Evolutionary conservation across 192 early-diverging fungal genomes (phyloP), one percentile per base, ranked within the genome.

Genomic region (Backusella psychrophila): DNA sequence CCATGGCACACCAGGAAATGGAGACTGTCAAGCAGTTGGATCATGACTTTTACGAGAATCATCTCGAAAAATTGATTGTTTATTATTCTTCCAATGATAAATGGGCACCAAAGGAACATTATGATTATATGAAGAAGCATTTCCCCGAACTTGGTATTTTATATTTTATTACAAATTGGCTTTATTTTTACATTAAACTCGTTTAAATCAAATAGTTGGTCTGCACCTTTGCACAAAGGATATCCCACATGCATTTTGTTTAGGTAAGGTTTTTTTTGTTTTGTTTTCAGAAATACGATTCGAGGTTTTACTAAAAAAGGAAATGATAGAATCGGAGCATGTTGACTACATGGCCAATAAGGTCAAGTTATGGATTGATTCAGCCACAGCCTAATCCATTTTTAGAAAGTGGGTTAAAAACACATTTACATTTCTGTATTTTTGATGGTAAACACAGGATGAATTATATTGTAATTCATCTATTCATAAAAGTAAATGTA

Each of bases 171-270:
- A 17, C 4, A 33, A 72, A 6, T 42, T 36, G 14, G 19, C 3
- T 33, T 33, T 33, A 33, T 33, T 33, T 15, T 15, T 42, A 15
- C 7, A 15, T 66, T 41, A 12, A 26, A 56, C 31, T 34, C 26
- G 3, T 19, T 39, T 73, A 42, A 6, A 52, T 1, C 33, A 33
- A 31, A 21, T 46, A 72, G 36, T 29, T 56, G 69, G 75, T 23
- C 87, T 92, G 38, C 68, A 83, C 11, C 66, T 95, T 33, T 97
- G 95, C 80, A 81, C 89, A n/a, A 84, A 90, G 23, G 88, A 89
- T 21, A 81, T 94, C 39, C 90, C 91, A 49, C 95, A 97, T 84
- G 91, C 94, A 42, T 97, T 97, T 84, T 92, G 95, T 26, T 44
- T 94, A 29, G 85, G 87, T 66, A 83, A 87, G 4, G 21, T 9